phyloP scores from a whole-genome alignment of 768 basidiomycete genomes.

The Cystofilobasidium ferigula region DNA sequence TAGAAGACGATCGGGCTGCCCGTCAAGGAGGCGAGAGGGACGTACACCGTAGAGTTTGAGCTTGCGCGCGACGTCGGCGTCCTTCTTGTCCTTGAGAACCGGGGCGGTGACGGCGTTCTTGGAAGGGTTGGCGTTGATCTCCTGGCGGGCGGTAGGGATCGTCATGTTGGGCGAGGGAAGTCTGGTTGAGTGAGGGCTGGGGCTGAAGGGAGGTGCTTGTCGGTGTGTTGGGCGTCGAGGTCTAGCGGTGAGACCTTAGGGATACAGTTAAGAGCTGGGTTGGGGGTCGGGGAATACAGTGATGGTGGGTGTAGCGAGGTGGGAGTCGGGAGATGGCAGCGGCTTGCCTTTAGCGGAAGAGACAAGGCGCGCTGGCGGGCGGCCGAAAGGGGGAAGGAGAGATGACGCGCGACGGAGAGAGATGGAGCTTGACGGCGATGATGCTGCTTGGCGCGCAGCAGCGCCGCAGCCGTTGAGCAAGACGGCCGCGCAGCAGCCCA shows the following conservation, averaged over 20 bases:
- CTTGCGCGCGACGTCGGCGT: slow-evolving; percentile 74
- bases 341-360: too few relatives aligned
- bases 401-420: too few relatives aligned
- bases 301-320: slow-evolving; percentile 6
- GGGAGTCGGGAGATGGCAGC: too few relatives aligned
- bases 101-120: slow-evolving; percentile 57
- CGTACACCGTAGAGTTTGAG: slow-evolving; percentile 59
- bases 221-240: not conserved
- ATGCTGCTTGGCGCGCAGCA: too few relatives aligned
- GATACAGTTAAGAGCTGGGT: slow-evolving; percentile 4
- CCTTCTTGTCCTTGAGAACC: slow-evolving; percentile 50
- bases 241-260: not conserved
- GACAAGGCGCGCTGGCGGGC: too few relatives aligned
- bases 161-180: slow-evolving; percentile 3
- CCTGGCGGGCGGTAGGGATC: slow-evolving; percentile 2
- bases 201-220: not conserved
- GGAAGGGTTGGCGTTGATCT: slow-evolving; percentile 29
- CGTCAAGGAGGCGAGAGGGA: not conserved
- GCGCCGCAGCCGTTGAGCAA: too few relatives aligned
- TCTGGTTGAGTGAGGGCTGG: not conserved
- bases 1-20: not conserved
- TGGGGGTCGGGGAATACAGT: slow-evolving; percentile 1
- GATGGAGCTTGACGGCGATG: too few relatives aligned
- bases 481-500: too few relatives aligned
- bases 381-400: too few relatives aligned